Evolutionary conservation across 345 rosid species (phyloP).

Genomic region (Noccaea caerulescens): DNA sequence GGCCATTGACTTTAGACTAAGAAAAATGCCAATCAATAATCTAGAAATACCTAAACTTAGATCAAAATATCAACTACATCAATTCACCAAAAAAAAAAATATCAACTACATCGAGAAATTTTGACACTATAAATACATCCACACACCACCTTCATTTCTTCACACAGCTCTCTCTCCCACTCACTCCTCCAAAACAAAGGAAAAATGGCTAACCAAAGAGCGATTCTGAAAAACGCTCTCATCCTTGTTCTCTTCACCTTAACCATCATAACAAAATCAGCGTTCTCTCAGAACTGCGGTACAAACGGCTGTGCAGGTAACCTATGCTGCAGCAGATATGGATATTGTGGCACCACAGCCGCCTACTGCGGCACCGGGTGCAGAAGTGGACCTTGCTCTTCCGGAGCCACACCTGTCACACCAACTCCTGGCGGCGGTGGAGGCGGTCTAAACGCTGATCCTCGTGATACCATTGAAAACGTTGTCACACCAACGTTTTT

Average conservation of each 20-base stretch:
- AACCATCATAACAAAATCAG: constrained; percentile 27
- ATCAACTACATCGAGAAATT: constrained; percentile 1
- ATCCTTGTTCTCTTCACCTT: constrained; percentile 34
- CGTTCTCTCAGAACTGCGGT: constrained; percentile 37
- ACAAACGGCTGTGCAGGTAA: constrained; percentile 31
- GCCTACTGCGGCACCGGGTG: constrained; percentile 45
- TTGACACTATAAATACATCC: constrained; percentile 36
- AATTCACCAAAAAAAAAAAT: too few species aligned
- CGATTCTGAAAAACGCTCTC: constrained; percentile 21
- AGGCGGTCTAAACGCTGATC: constrained; percentile 34
- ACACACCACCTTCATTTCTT: constrained; percentile 19
- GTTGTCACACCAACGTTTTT: constrained; percentile 56
- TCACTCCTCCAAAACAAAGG: background rate
- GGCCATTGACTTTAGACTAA: constrained; percentile 22
- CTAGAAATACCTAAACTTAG: constrained; percentile 1
- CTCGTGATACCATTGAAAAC: constrained; percentile 43
- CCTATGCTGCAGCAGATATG: constrained; percentile 45
- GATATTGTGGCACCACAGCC: constrained; percentile 40
- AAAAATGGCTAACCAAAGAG: constrained; percentile 32
- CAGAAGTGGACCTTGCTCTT: constrained; percentile 40
- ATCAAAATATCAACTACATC: constrained; percentile 1
- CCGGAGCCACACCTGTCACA: constrained; percentile 20
- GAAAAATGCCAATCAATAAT: constrained; percentile 28
- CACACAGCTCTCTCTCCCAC: constrained; percentile 25
- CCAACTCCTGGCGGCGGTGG: constrained; percentile 37